Conservation (phyloP, 768 basidiomycete genomes). For the Suillus subaureus region DNA sequence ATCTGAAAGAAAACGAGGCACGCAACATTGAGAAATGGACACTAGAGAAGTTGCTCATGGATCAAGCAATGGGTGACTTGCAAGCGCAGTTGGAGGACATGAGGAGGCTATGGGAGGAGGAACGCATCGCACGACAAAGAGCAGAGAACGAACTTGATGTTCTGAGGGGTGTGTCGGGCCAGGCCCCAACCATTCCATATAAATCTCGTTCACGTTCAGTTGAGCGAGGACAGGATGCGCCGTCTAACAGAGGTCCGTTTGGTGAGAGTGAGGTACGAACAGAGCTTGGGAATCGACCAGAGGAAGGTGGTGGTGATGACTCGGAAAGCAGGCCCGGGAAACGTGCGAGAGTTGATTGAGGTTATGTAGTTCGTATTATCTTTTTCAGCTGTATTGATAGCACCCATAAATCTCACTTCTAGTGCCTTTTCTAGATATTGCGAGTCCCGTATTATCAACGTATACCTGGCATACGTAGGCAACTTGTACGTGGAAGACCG, state of each 20-base stretch:
- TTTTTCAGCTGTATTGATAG: constrained; percentile 11
- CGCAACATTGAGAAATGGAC: constrained; percentile 94
- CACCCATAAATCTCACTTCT: constrained; percentile 2
- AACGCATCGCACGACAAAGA: constrained; percentile 59
- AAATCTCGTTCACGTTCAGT: constrained; percentile 30
- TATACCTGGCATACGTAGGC: background rate
- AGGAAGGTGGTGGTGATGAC: constrained; percentile 21
- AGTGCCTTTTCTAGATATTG: constrained; percentile 1
- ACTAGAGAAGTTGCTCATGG: constrained; percentile 88
- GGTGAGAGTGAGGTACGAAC: constrained; percentile 23
- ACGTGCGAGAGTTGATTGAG: constrained; percentile 35
- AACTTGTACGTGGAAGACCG: background rate
- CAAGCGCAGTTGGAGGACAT: constrained; percentile 84
- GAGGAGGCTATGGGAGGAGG: constrained; percentile 81
- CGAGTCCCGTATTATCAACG: background rate
- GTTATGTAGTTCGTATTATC: constrained; percentile 8
- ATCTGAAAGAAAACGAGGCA: constrained; percentile 88
- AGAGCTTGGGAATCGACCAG: constrained; percentile 21
- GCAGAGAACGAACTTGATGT: constrained; percentile 67
- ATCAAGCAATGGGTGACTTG: constrained; percentile 87
- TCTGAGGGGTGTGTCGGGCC: constrained; percentile 41
- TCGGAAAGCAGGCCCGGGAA: constrained; percentile 31
- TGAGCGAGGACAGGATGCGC: constrained; percentile 27
- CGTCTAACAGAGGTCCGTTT: constrained; percentile 14
- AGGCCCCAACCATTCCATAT: constrained; percentile 8